phyloP scores from a whole-genome alignment of 2,329 filamentous ascomycete genomes.

The Clonostachys byssicola region DNA sequence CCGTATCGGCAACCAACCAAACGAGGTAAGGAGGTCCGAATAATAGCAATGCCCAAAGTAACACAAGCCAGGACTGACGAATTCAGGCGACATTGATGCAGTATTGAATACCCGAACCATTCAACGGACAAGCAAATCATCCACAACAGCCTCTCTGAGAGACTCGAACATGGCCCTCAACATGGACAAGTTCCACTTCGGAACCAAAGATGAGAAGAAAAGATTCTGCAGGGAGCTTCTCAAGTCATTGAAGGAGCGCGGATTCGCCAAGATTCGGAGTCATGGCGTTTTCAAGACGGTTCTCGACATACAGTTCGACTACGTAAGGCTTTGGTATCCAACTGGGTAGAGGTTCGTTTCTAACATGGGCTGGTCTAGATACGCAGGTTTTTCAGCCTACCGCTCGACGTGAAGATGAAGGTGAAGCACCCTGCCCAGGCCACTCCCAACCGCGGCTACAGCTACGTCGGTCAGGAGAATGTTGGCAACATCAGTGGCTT shows the following conservation, averaged over 20 bases:
- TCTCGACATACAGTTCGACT: slow-evolving; percentile 11
- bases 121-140: no score
- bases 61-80: no score
- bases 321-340: slow-evolving; percentile 1
- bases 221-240: slow-evolving; percentile 14
- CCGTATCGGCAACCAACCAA: no score
- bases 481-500: slow-evolving; percentile 14
- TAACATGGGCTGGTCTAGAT: no score
- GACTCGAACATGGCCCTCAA: slow-evolving; percentile 7
- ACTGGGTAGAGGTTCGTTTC: background rate
- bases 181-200: slow-evolving; percentile 18
- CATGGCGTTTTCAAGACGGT: slow-evolving; percentile 13
- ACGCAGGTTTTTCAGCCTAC: slow-evolving; percentile 8
- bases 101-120: no score
- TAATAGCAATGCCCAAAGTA: no score
- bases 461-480: slow-evolving; percentile 20
- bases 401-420: slow-evolving; percentile 16
- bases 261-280: slow-evolving; percentile 14
- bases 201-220: slow-evolving; percentile 12
- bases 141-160: no score
- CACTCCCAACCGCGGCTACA: slow-evolving; percentile 21
- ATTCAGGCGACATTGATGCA: no score
- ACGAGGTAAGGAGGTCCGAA: no score
- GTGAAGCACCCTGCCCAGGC: slow-evolving; percentile 19
- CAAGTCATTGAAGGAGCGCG: slow-evolving; percentile 6